Evolutionary conservation across 192 early-diverging fungal genomes (phyloP).

Genomic region (Jimgerdemannia flammicorona): DNA sequence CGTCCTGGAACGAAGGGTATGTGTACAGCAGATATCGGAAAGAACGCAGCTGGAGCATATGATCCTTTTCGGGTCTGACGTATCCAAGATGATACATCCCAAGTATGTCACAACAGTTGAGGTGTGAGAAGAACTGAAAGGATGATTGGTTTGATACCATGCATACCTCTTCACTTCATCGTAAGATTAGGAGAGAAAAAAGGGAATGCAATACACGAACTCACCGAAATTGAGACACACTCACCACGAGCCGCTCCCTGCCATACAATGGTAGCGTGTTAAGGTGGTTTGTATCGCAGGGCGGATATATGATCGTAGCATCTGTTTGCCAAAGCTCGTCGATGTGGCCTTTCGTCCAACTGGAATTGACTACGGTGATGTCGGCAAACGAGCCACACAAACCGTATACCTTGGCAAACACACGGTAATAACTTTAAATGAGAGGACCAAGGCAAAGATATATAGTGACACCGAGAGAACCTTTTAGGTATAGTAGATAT

Average conservation of each 20-base stretch:
- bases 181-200: background rate
- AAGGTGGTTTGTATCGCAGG: constrained; percentile 81
- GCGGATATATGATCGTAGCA: constrained; percentile 83
- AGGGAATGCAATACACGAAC: background rate
- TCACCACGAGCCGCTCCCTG: constrained; percentile 66
- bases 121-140: background rate
- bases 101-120: too few species aligned
- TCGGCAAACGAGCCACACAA: constrained; percentile 75
- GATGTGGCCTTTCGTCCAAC: constrained; percentile 94
- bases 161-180: too few species aligned
- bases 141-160: background rate
- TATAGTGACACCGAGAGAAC: background rate
- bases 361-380: constrained; percentile 91
- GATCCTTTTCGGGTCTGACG: constrained; percentile 89
- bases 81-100: background rate
- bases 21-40: constrained; percentile 58
- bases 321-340: constrained; percentile 74
- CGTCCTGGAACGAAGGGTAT: constrained; percentile 50
- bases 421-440: constrained; percentile 66
- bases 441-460: background rate
- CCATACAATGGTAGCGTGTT: constrained; percentile 42
- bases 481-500: background rate
- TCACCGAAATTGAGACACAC: constrained; percentile 90
- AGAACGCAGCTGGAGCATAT: constrained; percentile 75
- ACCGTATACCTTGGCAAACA: constrained; percentile 78